Base-by-base conservation (phyloP, 345 rosid genomes). In the Populus nigra region DNA sequence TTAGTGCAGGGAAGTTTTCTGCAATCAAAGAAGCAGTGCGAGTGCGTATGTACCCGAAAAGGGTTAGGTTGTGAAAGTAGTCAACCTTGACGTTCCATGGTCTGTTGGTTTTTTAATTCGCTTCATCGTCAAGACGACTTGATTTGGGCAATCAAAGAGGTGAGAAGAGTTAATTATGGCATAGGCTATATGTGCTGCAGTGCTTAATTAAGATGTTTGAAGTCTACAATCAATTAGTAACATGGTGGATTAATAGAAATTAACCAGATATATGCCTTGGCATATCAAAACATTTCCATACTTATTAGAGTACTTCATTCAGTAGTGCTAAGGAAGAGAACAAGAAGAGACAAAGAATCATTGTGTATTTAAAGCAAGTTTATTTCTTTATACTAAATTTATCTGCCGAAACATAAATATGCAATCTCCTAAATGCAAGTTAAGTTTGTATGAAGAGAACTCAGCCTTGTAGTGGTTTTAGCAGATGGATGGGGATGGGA, bases 401-500 rank as follows among this genome's bases (percentile, higher is more conserved):
- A 5, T 29, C 7, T 65, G 29, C 8, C 22, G 33, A 41, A 45
- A 75, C 8, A 45, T 15, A 25, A 39, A 59, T n/a, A 55, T 20
- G 61, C 47, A 43, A 43, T 15, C 61, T 2, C 9, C 23, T 18
- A 53, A 20, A 53, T 18, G n/a, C 61, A 55, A 11, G 39, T 55
- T 29, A 55, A 38, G 7, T 27, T 63, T 73, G 16, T 6, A 18
- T 55, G 20, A 25, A 35, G 27, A 55, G 47, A 49, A 36, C 35
- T 38, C 18, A 25, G 22, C 13, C 43, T 65, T 43, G 23, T 29
- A 47, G 41, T 70, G 31, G 65, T 80, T 69, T 78, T 84, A 59
- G 79, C 61, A 61, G 82, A 75, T 36, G 61, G 25, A 55, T 20
- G 61, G 25, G 90, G 66, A 70, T 87, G 90, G 16, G 91, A 55